Percentiles rank a stretch among this genome's conserved stretches.
Conservation (phyloP, 2,329 filamentous ascomycete genomes). For the Cyclaneusma minus region DNA sequence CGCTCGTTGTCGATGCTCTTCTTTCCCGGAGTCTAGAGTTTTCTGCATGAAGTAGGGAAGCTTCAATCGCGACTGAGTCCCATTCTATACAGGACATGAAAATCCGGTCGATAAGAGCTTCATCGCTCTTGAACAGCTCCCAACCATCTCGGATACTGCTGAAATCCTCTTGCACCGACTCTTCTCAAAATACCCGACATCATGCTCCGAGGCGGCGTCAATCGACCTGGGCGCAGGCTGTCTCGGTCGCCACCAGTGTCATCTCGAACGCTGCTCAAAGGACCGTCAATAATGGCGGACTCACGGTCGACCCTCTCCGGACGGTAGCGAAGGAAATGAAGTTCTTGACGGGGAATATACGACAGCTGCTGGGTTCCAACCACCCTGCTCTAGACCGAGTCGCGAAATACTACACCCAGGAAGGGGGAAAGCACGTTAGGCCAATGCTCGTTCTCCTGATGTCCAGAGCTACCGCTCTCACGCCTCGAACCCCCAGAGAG, state of each 20-base stretch:
- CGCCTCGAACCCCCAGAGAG: slow-evolving; percentile 43
- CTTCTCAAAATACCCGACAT: slow-evolving; percentile 11
- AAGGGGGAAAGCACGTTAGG: slow-evolving; percentile 91
- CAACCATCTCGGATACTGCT: slow-evolving; percentile 19
- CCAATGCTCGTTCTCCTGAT: slow-evolving; percentile 91
- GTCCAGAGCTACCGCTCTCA: slow-evolving; percentile 78
- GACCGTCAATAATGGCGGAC: slow-evolving; percentile 43
- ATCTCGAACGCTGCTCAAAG: slow-evolving; percentile 48
- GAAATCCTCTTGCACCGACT: slow-evolving; percentile 24
- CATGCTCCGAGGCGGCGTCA: slow-evolving; percentile 28
- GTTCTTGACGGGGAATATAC: slow-evolving; percentile 84
- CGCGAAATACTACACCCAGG: slow-evolving; percentile 95
- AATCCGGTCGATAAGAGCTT: slow-evolving; percentile 34
- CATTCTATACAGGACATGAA: slow-evolving; percentile 32
- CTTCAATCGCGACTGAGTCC: no score
- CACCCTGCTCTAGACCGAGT: slow-evolving; percentile 90
- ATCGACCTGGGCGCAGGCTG: slow-evolving; percentile 65
- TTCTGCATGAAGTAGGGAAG: no score
- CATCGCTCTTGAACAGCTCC: slow-evolving; percentile 26
- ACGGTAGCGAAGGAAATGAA: slow-evolving; percentile 95
- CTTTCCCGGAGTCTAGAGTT: no score
- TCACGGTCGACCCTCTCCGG: slow-evolving; percentile 74
- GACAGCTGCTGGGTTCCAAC: slow-evolving; percentile 81
- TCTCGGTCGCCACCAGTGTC: slow-evolving; percentile 54
- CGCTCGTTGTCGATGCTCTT: no score